Evolutionary conservation across 306 rosid genomes (phyloP), one percentile per base, ranked within the genome.

Genomic region (Fragaria ananassa): DNA sequence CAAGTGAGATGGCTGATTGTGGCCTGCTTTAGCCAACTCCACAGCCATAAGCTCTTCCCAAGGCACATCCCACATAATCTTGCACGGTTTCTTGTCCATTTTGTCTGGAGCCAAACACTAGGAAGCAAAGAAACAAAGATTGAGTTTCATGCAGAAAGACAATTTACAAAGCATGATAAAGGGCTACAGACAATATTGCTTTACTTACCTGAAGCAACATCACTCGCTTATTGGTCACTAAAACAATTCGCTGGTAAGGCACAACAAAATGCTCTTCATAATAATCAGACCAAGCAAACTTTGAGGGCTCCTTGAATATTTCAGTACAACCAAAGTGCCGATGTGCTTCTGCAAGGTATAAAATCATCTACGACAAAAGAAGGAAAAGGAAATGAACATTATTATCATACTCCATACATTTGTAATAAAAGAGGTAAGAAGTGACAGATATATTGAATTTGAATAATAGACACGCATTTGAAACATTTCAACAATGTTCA

Each of bases 251-350:
- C 78, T 88, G 89, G 88, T 86, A 83, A 23, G 97, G 91, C 78
- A 92, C 96, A 54, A 67, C 74, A 76, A 89, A 95, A 77, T 92
- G 93, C 49, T 86, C 93, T 83, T 89, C 97, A 78, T 95, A 95
- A 80, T 84, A 89, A 86, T 95, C 99, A 75, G 99, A 90, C 89
- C 86, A 84, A 0, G 99, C 97, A 77, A 83, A 95, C 80, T 95
- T 95, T 63, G 99, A 95, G 83, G 97, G 97, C 81, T 92, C 99
- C 87, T 90, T 95, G 89, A 95, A 95, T 79, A 95, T 76, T 71
- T 92, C 96, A 74, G 99, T 88, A 85, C 97, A 95, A 71, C 99
- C 97, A 65, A 95, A 95, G 53, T 83, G 93, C 53, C 87, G 91
- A 76, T 97, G 91, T 74, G 93, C 93, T 89, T 92, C 99, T 70